Evolutionary conservation across 495 filamentous ascomycete genomes (phyloP).

Genomic region (Letharia lupina): DNA sequence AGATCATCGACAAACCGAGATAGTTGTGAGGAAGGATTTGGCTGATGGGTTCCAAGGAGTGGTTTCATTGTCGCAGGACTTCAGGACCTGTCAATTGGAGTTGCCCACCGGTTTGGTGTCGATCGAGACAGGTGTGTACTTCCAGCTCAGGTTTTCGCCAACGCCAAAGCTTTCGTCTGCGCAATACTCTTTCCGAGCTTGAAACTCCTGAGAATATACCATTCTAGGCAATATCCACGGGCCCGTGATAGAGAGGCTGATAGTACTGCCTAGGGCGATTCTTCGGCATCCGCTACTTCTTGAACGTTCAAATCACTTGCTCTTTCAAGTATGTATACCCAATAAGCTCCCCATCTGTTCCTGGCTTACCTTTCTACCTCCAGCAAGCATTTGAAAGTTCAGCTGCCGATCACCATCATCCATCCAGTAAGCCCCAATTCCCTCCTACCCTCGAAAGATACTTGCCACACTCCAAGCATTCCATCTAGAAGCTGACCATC

Average conservation of each 20-base stretch:
- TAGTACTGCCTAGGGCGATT: conserved; percentile 24
- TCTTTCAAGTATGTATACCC: conserved; percentile 37
- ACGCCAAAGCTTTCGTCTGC: background rate
- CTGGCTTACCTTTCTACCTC: background rate
- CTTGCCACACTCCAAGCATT: background rate
- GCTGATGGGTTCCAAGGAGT: conserved; percentile 39
- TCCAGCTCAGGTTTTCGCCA: background rate
- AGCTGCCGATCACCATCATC: conserved; percentile 47
- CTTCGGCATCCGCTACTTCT: conserved; percentile 47
- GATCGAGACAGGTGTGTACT: conserved; percentile 36
- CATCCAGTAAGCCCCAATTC: conserved; percentile 37
- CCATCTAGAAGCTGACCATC: conserved; percentile 18
- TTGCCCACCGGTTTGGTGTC: conserved; percentile 44
- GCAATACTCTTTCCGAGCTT: background rate
- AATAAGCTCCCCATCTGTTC: background rate
- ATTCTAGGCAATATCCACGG: background rate
- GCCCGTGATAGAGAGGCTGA: background rate
- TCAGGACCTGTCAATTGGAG: conserved; percentile 45
- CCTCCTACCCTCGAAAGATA: background rate
- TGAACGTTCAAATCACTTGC: conserved; percentile 39
- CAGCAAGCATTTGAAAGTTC: conserved; percentile 42
- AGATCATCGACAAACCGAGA: conserved; percentile 40
- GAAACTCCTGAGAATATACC: background rate
- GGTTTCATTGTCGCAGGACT: conserved; percentile 36
- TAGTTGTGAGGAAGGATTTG: conserved; percentile 34